Conservation (phyloP, 257 asterid genomes). For the Penstemon barbatus region DNA sequence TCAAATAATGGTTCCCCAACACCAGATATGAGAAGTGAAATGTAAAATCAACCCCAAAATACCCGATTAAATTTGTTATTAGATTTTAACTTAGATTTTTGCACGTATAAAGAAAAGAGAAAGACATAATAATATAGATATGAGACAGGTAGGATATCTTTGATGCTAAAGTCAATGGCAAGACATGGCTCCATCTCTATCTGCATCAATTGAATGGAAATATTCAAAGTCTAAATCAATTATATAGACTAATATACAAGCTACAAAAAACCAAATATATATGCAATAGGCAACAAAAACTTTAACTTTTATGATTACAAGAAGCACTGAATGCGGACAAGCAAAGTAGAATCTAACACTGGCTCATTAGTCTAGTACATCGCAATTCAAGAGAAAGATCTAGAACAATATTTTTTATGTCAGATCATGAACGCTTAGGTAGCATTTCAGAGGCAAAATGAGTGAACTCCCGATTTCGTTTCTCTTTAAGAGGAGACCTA, state of each 20-base stretch:
- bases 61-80: background rate
- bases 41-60: background rate
- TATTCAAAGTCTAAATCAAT: constrained; percentile 22
- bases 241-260: constrained; percentile 12
- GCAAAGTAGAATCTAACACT: constrained; percentile 13
- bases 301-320: constrained; percentile 10
- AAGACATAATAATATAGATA: constrained; percentile 13
- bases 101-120: background rate
- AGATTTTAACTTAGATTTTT: background rate
- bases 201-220: constrained; percentile 52
- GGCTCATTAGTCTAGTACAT: constrained; percentile 1
- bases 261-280: constrained; percentile 14
- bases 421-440: constrained; percentile 16
- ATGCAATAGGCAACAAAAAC: constrained; percentile 15
- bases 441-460: background rate
- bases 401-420: constrained; percentile 1
- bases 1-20: background rate
- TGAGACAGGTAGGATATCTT: constrained; percentile 65
- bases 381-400: constrained; percentile 11
- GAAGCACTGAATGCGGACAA: constrained; percentile 18
- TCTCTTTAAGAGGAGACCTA: constrained; percentile 10
- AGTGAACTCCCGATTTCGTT: background rate
- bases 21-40: background rate
- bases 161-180: constrained; percentile 80
- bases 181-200: constrained; percentile 81